phyloP scores from a whole-genome alignment of 2,329 filamentous ascomycete genomes.

The Penicillium sp. region DNA sequence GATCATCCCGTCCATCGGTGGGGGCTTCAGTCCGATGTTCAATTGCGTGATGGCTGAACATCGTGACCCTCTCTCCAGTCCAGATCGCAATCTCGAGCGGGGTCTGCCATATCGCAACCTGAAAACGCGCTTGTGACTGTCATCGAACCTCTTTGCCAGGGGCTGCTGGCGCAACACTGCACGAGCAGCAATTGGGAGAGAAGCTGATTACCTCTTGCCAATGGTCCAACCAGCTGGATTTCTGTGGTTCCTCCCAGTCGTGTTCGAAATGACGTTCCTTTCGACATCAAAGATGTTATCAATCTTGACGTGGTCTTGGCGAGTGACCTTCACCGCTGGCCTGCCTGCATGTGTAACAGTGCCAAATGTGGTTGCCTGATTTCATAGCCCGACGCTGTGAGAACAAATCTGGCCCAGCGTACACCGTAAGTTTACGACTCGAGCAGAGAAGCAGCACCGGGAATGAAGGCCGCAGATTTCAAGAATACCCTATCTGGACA shows the following conservation, averaged over 20 bases:
- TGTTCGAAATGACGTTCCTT: conserved; percentile 15
- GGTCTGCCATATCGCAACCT: neutral
- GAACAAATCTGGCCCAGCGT: neutral
- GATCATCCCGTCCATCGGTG: conserved; percentile 14
- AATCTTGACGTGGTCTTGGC: neutral
- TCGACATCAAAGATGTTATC: conserved; percentile 7
- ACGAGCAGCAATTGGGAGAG: neutral
- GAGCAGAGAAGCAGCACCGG: neutral
- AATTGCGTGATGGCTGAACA: conserved; percentile 16
- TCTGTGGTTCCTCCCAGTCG: conserved; percentile 8
- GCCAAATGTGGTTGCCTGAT: neutral
- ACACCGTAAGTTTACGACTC: neutral
- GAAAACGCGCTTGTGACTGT: conserved; percentile 4
- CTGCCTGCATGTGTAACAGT: neutral
- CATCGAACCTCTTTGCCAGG: conserved; percentile 3
- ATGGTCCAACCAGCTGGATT: conserved; percentile 16
- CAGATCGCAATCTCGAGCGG: conserved; percentile 11
- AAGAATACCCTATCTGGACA: neutral
- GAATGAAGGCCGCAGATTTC: neutral
- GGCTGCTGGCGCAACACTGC: conserved; percentile 15
- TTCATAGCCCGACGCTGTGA: neutral
- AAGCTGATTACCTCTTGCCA: conserved; percentile 13
- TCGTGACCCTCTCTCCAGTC: conserved; percentile 4
- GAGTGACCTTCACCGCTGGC: neutral
- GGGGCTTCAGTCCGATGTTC: conserved; percentile 7